Evolutionary conservation across 2,329 filamentous ascomycete genomes (phyloP).

Genomic region (Beauveria bassiana): DNA sequence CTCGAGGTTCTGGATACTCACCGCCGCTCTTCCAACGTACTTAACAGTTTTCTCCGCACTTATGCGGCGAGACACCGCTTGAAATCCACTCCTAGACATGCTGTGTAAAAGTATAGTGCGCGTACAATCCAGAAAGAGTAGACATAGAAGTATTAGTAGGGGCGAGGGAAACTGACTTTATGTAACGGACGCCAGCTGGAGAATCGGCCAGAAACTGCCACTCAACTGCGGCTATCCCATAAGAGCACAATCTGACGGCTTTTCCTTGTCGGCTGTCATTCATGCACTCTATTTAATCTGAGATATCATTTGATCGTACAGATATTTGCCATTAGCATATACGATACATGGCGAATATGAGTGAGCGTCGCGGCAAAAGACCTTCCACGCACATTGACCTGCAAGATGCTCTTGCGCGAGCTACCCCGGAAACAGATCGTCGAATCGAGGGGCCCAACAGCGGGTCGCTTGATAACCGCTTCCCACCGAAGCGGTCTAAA

Average conservation of each 20-base stretch:
- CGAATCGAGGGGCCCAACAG: not conserved
- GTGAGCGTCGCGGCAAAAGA: not conserved
- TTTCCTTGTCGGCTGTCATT: not conserved
- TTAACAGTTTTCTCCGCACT: constrained; percentile 17
- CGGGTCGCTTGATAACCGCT: not conserved
- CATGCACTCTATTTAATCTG: not conserved
- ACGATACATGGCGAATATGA: not conserved
- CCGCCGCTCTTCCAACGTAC: constrained; percentile 18
- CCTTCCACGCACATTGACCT: not conserved
- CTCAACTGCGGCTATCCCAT: not conserved
- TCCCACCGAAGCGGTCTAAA: not conserved
- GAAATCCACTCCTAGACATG: constrained; percentile 2
- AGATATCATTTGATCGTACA: not conserved
- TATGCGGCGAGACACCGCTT: not conserved
- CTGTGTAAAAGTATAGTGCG: not conserved
- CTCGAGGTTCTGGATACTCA: constrained; percentile 19
- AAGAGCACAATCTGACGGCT: not conserved
- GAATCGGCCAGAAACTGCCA: not conserved
- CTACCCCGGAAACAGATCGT: not conserved
- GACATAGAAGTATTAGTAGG: not conserved
- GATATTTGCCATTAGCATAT: not conserved
- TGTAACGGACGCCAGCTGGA: not conserved
- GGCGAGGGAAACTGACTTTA: not conserved
- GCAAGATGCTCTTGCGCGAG: not conserved
- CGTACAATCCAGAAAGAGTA: not conserved